These are phyloP conservation scores for Epichloe coenophiala DNA, from an alignment of 2,329 filamentous ascomycete genomes.

Conservation along the genomic window DNA sequence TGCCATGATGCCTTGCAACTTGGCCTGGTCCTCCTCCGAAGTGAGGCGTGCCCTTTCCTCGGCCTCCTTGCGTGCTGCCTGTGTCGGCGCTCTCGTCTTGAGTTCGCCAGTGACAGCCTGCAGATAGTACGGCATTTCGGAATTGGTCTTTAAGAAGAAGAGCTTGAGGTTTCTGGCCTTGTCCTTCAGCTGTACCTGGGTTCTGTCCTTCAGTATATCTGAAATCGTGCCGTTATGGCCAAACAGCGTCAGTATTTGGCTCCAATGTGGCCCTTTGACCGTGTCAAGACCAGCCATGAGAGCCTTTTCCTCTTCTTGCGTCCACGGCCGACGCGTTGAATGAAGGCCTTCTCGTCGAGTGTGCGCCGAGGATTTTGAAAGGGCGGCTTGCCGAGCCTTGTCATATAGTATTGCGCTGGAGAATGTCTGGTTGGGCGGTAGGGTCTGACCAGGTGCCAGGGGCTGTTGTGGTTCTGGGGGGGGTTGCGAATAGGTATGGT, in stretches of 20 bases:
- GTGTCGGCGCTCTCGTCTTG: constrained; percentile 68
- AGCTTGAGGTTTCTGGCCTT: constrained; percentile 83
- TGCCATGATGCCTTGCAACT: constrained; percentile 46
- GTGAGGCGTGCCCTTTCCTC: constrained; percentile 48
- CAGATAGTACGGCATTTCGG: constrained; percentile 79
- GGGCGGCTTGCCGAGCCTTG: constrained; percentile 43
- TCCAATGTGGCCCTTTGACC: constrained; percentile 88
- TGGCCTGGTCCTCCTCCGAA: constrained; percentile 45
- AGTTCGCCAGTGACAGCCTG: constrained; percentile 82
- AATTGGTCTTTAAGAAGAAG: constrained; percentile 83
- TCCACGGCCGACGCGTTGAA: constrained; percentile 67
- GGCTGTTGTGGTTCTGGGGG: constrained; percentile 19
- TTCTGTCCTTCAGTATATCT: constrained; percentile 74
- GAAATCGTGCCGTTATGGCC: constrained; percentile 67
- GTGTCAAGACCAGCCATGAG: constrained; percentile 78
- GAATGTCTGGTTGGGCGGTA: constrained; percentile 44
- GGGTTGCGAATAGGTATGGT: constrained; percentile 22
- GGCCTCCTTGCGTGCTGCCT: constrained; percentile 55
- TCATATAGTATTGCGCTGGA: constrained; percentile 44
- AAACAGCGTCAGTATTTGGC: constrained; percentile 76
- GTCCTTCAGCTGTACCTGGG: constrained; percentile 85
- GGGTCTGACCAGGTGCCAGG: constrained; percentile 19
- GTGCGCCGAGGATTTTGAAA: constrained; percentile 42
- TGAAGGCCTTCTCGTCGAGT: constrained; percentile 43
- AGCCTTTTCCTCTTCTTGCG: constrained; percentile 77